These are phyloP conservation scores for Tephrocybe sp. DNA, from an alignment of 768 basidiomycete species.

Conservation along the genomic window DNA sequence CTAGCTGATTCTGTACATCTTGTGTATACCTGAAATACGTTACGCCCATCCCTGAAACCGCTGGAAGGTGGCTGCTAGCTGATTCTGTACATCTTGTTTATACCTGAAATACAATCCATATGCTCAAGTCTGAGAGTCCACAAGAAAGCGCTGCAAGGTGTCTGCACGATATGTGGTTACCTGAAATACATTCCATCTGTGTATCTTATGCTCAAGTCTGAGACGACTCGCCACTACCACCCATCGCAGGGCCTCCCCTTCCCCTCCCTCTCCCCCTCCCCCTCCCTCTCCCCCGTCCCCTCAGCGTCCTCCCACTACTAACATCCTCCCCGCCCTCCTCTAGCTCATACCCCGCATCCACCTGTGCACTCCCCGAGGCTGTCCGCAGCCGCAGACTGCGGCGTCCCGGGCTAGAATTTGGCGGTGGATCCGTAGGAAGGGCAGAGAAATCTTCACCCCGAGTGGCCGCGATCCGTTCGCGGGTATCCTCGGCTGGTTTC, in stretches of 20 bases:
- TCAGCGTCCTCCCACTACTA: neutral
- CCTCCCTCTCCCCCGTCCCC: neutral
- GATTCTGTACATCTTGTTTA: too few relatives aligned
- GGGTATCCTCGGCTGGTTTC: too few relatives aligned
- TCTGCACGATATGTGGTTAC: too few relatives aligned
- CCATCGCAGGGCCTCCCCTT: neutral
- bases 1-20: neutral
- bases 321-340: neutral
- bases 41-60: too few relatives aligned
- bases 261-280: slow-evolving; percentile 1
- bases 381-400: slow-evolving; percentile 2
- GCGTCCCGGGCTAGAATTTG: neutral
- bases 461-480: too few relatives aligned
- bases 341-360: neutral
- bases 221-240: neutral
- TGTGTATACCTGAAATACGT: neutral
- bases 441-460: too few relatives aligned
- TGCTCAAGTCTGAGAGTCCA: too few relatives aligned
- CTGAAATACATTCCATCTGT: too few relatives aligned
- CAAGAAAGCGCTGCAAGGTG: too few relatives aligned
- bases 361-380: neutral
- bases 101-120: too few relatives aligned
- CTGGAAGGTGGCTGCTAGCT: too few relatives aligned
- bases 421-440: neutral
- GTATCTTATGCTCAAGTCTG: too few relatives aligned